phyloP scores from a whole-genome alignment of 345 rosid genomes.

The Arabidopsis thaliana region TAIR10.1 NC_003076.8:14121501-14122000 shows the following conservation, averaged over 20 bases:
- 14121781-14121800: conserved; percentile 87
- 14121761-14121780: conserved; percentile 92
- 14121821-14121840: conserved; percentile 99
- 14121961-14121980: not conserved
- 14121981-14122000: conserved; percentile 60
- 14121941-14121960: not conserved
- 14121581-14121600: not conserved
- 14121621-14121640: conserved; percentile 98
- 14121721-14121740: conserved; percentile 86
- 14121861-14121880: conserved; percentile 88
- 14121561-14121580: not conserved
- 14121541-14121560: not conserved
- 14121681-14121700: conserved; percentile 95
- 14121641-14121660: conserved; percentile 90
- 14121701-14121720: conserved; percentile 98
- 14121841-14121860: conserved; percentile 86
- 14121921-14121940: conserved; percentile 17
- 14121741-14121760: conserved; percentile 95
- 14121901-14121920: conserved; percentile 64
- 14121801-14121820: conserved; percentile 87
- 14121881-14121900: conserved; percentile 92
- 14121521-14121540: conserved; percentile 16
- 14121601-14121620: conserved; percentile 14
- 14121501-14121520: conserved; percentile 12
- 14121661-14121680: conserved; percentile 88